Evolutionary conservation across 331 rosid species (phyloP).

Genomic region (Ulmus americana): DNA sequence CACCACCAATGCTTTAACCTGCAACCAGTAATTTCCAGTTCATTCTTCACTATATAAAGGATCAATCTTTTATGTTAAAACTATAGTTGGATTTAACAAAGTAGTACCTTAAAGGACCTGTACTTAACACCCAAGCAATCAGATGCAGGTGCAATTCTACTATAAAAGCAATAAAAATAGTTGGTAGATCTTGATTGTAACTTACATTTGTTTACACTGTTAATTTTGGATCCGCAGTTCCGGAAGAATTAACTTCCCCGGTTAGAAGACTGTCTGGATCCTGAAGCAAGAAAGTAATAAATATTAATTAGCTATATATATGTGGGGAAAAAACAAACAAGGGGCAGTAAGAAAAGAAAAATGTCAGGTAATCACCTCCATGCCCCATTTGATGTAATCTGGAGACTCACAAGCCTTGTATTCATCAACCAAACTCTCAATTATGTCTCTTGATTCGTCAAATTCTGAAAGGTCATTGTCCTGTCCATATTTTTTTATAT

Average conservation of each 20-base stretch:
- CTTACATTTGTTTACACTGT: slow-evolving; percentile 47
- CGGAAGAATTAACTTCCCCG: slow-evolving; percentile 77
- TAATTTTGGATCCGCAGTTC: slow-evolving; percentile 65
- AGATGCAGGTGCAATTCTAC: too few species aligned
- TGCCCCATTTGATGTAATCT: slow-evolving; percentile 98
- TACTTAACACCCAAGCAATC: too few species aligned
- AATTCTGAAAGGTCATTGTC: slow-evolving; percentile 98
- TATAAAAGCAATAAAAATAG: too few species aligned
- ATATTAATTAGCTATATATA: not conserved
- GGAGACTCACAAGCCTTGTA: slow-evolving; percentile 98
- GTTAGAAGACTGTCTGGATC: slow-evolving; percentile 68
- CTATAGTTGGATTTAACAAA: too few species aligned
- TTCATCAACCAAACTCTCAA: slow-evolving; percentile 93
- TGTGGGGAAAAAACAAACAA: slow-evolving; percentile 2
- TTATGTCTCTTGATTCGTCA: slow-evolving; percentile 93
- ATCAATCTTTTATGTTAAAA: too few species aligned
- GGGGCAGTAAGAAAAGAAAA: slow-evolving; percentile 7
- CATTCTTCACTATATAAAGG: not conserved
- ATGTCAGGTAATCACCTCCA: slow-evolving; percentile 55
- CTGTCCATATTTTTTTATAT: slow-evolving; percentile 38
- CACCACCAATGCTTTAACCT: slow-evolving; percentile 3
- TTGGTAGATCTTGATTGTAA: slow-evolving; percentile 1
- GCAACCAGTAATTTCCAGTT: slow-evolving; percentile 1
- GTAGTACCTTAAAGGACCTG: too few species aligned
- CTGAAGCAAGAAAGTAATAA: slow-evolving; percentile 28